Base-by-base conservation (phyloP, 768 basidiomycete species). In the Panellus pusillus region DNA sequence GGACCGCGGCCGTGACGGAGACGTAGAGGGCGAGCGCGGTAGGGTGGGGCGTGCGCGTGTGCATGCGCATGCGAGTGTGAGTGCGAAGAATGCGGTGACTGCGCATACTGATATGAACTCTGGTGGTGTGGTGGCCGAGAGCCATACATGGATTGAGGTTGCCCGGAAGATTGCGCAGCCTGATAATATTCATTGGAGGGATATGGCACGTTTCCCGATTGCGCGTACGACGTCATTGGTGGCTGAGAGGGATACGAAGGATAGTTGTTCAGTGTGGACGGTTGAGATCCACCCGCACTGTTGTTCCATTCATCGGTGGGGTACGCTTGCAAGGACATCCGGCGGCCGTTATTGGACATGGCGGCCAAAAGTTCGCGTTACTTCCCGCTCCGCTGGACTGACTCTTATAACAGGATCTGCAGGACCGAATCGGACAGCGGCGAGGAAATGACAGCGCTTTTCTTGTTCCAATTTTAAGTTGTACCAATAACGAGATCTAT, bases 1-100 rank as follows among this genome's bases (percentile, higher is more conserved):
- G 9, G 77, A 78, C 44, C 74, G 73, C 19, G 72, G 67, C 44
- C 74, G 72, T 31, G 70, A 58, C 18, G 70, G 63, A n/a, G 32
- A 17, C 13, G 44, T 50, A 50, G 65, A 42, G 12, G 65, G 65
- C 8, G 68, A 48, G 42, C 47, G 51, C 14, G 60, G 15, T 57
- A 52, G 1, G 56, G 40, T 11, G 48, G 59, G 5, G 48, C 40
- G 18, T 61, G 57, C 32, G 50, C 63, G 44, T 41, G 40, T 2
- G 9, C 31, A 35, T 47, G 46, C 2, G 13, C 28, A 15, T 17
- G 36, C n/a, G 73, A 58, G 57, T 74, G 62, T 20, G 78, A 66
- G 44, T 70, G 72, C n/a, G 66, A 66, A 24, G 64, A 62, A 47
- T 70, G 69, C n/a, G 44, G 18, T 72, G 60, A 44, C 69, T 57